Evolutionary conservation across 257 asterid genomes (phyloP).

Genomic region (Scutellaria barbata): DNA sequence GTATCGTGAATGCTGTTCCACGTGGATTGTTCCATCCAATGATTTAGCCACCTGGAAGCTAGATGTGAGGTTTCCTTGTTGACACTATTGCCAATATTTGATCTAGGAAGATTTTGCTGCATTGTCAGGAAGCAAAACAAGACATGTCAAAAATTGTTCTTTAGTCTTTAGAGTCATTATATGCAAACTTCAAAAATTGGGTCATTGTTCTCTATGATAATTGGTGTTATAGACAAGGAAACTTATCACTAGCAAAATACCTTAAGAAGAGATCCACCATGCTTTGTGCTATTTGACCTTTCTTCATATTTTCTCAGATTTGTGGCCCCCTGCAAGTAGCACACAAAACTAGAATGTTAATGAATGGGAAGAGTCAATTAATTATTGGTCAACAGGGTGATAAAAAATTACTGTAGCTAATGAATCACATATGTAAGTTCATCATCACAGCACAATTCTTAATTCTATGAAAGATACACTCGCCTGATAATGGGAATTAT

Average conservation of each 20-base stretch:
- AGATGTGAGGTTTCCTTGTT: conserved; percentile 44
- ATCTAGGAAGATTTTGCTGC: conserved; percentile 64
- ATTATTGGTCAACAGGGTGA: neutral
- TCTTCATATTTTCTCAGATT: conserved; percentile 43
- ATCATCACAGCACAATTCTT: neutral
- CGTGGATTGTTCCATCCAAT: conserved; percentile 80
- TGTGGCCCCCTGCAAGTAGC: conserved; percentile 47
- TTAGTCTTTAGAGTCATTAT: neutral
- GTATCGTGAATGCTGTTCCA: conserved; percentile 40
- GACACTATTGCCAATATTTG: conserved; percentile 33
- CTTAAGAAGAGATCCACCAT: conserved; percentile 49
- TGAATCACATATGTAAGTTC: neutral
- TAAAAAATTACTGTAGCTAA: neutral
- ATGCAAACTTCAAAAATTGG: neutral
- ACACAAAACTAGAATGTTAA: conserved; percentile 16
- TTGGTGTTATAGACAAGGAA: neutral
- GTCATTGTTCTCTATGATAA: neutral
- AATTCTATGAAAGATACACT: conserved; percentile 29
- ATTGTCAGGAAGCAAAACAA: conserved; percentile 23
- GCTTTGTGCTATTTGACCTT: conserved; percentile 38
- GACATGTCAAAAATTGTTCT: neutral
- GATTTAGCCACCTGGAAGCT: conserved; percentile 67
- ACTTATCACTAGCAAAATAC: conserved; percentile 38
- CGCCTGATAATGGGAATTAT: conserved; percentile 49
- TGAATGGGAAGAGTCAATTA: neutral